Base-by-base conservation (phyloP, 768 basidiomycete genomes). In the Holtermannia corniformis region DNA sequence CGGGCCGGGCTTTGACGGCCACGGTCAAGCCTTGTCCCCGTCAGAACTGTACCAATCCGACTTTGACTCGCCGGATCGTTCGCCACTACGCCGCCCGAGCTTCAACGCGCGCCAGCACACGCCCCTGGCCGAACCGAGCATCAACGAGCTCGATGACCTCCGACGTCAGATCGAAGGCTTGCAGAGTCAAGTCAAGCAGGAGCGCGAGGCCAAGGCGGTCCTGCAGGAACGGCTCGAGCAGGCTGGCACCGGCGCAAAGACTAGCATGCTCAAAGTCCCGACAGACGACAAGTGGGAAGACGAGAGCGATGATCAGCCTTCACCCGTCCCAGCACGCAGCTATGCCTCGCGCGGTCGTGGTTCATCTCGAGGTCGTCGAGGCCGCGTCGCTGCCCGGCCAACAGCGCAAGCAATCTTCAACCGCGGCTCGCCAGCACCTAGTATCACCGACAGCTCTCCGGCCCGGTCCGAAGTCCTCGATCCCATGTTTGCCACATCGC, bases 1-100 rank as follows among this genome's bases (percentile, higher is more conserved):
- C 21, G 66, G 70, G 23, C 71, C 70, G 16, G 72, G 72, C 1
- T 68, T 73, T 28, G 72, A 69, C 44, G 61, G 47, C 25, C 58
- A 70, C 41, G 71, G 68, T 44, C 51, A 64, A 41, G 64, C 64
- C 19, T 60, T 67, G 10, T 68, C 65, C 14, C 71, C 71, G 1
- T 57, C 56, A 27, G 58, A 60, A 20, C 51, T 66, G 3, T 71
- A 68, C 54, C 52, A 59, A 52, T 68, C 68, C 48, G 68, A 74
- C 58, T 70, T 69, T 26, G 68, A 70, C 20, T 69, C 70, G 12
- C 67, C 67, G 12, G 59, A 66, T 25, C 55, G 58, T 3, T 71
- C 69, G 1, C 69, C 70, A 3, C 60, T 26, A 70, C 64, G 47
- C 53, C 58, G 2, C 54, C 52, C 14, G 54, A 57, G 13, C 32